These are phyloP conservation scores for Cordyceps militaris DNA, from an alignment of 2,329 filamentous ascomycete species.

Conservation along the genomic window DNA sequence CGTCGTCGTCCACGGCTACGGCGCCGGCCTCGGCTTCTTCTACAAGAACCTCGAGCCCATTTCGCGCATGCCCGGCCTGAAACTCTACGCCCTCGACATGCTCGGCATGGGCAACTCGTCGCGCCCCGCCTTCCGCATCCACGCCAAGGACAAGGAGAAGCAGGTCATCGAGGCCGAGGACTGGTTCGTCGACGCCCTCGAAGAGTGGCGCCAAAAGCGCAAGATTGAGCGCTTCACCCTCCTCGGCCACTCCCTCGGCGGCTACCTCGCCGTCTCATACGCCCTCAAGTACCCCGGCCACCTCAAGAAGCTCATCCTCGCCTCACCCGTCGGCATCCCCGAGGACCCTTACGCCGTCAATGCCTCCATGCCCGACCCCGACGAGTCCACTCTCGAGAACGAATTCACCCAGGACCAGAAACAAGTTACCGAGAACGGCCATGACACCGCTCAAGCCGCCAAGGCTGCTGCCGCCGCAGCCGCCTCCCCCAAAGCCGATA, in stretches of 20 bases:
- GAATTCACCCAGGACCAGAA: constrained; percentile 74
- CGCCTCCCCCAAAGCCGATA: constrained; percentile 25
- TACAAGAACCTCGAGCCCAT: constrained; percentile 96
- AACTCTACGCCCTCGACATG: constrained; percentile 88
- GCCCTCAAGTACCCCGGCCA: constrained; percentile 92
- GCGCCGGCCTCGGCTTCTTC: constrained; percentile 92
- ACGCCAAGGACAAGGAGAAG: constrained; percentile 69
- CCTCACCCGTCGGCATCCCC: constrained; percentile 88
- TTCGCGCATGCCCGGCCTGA: constrained; percentile 72
- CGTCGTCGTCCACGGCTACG: constrained; percentile 95
- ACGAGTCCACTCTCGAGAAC: constrained; percentile 63
- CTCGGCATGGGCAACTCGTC: constrained; percentile 89
- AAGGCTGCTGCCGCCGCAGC: constrained; percentile 15
- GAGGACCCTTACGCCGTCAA: constrained; percentile 87
- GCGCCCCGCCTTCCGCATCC: constrained; percentile 75
- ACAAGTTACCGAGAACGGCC: constrained; percentile 34
- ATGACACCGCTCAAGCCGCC: constrained; percentile 22
- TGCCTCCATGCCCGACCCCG: constrained; percentile 71
- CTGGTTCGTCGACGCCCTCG: constrained; percentile 93
- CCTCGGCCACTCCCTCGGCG: constrained; percentile 86
- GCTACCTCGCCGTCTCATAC: constrained; percentile 92
- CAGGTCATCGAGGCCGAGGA: constrained; percentile 85
- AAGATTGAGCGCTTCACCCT: constrained; percentile 92
- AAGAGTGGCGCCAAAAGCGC: constrained; percentile 86
- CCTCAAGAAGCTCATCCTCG: constrained; percentile 92